Evolutionary conservation across 768 basidiomycete genomes (phyloP).

Genomic region (Tephrocybe sp.): DNA sequence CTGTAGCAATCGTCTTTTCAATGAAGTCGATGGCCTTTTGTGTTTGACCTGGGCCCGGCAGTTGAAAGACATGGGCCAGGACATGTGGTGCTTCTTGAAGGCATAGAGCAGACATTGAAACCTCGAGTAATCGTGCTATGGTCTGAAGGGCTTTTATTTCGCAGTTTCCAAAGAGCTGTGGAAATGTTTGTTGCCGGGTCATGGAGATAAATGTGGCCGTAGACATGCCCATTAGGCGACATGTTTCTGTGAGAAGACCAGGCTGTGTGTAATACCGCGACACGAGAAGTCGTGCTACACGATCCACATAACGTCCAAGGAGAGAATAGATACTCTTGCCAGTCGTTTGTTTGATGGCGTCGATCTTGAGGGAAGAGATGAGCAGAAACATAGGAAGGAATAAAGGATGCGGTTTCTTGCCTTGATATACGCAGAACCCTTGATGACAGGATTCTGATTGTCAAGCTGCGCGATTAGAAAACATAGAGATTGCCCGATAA

Average conservation of each 20-base stretch:
- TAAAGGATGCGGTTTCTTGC: conserved; percentile 30
- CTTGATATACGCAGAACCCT: conserved; percentile 66
- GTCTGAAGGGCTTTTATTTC: conserved; percentile 57
- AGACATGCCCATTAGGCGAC: conserved; percentile 61
- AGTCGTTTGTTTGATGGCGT: conserved; percentile 52
- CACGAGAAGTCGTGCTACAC: conserved; percentile 65
- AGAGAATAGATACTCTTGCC: conserved; percentile 65
- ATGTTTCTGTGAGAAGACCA: conserved; percentile 56
- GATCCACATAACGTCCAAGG: conserved; percentile 65
- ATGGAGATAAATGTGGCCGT: conserved; percentile 60
- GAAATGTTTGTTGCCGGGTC: conserved; percentile 64
- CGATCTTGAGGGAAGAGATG: conserved; percentile 41
- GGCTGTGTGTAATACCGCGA: conserved; percentile 58
- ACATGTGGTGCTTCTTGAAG: conserved; percentile 57
- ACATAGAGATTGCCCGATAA: conserved; percentile 58
- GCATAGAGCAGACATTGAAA: conserved; percentile 47
- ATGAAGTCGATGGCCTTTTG: conserved; percentile 63
- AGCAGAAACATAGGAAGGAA: background rate
- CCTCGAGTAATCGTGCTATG: conserved; percentile 52
- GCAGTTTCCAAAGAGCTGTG: conserved; percentile 62
- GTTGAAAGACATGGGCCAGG: conserved; percentile 64
- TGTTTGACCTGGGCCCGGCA: conserved; percentile 52
- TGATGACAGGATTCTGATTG: conserved; percentile 64
- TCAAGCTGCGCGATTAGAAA: conserved; percentile 68
- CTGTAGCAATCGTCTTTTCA: conserved; percentile 47